Evolutionary conservation across 257 asterid genomes (phyloP).

Genomic region (Hygrophila difformis): DNA sequence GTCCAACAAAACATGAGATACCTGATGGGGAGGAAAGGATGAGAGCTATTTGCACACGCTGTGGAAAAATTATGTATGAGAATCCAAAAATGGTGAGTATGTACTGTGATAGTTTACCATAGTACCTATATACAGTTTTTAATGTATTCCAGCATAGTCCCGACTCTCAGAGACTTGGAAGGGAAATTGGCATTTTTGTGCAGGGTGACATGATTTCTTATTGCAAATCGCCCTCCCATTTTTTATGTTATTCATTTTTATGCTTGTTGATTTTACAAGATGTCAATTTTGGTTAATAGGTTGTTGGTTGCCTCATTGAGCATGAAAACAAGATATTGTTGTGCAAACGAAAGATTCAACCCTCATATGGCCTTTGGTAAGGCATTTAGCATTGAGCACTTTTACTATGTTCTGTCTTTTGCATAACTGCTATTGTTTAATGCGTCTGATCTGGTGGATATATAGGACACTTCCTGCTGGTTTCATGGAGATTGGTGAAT

Average conservation of each 20-base stretch:
- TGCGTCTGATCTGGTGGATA: neutral
- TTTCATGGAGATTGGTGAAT: slow-evolving; percentile 92
- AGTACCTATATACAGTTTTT: no score
- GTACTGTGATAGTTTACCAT: slow-evolving; percentile 1
- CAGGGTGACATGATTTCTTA: no score
- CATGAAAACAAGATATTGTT: slow-evolving; percentile 81
- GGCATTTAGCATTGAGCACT: slow-evolving; percentile 2
- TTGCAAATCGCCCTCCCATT: no score
- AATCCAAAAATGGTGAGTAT: slow-evolving; percentile 88
- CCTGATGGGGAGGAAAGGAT: slow-evolving; percentile 86
- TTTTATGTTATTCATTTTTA: no score
- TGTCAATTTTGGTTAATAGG: slow-evolving; percentile 27
- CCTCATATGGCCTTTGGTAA: slow-evolving; percentile 92
- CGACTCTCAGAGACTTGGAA: no score
- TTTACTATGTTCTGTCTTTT: neutral
- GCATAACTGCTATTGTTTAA: neutral
- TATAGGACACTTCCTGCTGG: slow-evolving; percentile 97
- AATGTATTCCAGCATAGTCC: no score
- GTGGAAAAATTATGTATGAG: slow-evolving; percentile 74
- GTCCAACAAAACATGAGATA: slow-evolving; percentile 75
- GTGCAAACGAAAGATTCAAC: slow-evolving; percentile 87
- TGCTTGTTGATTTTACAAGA: neutral
- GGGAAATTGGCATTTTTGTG: no score
- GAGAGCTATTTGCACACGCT: slow-evolving; percentile 77
- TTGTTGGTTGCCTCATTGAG: slow-evolving; percentile 93